Evolutionary conservation across 2,329 filamentous ascomycete species (phyloP).

Genomic region (Stemphylium vesicarium): DNA sequence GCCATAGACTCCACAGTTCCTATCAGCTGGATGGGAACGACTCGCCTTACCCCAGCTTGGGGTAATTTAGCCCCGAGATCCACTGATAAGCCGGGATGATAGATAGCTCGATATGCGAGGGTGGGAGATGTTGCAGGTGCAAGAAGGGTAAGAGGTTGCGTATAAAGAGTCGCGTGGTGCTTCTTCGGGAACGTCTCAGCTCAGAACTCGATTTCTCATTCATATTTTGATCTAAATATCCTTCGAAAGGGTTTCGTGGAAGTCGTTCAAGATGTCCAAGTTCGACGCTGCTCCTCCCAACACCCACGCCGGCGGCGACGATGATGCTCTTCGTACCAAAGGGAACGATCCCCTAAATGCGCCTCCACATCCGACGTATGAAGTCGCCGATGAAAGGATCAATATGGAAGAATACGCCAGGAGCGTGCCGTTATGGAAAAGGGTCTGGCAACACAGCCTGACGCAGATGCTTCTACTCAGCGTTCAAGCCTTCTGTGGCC

Average conservation of each 20-base stretch:
- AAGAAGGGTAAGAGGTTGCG: conserved; percentile 5
- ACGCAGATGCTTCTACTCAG: conserved; percentile 59
- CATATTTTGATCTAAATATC: neutral
- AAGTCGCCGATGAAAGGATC: conserved; percentile 38
- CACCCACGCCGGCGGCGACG: conserved; percentile 39
- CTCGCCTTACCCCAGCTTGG: conserved; percentile 29
- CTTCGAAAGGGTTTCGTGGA: neutral
- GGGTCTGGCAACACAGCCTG: conserved; percentile 55
- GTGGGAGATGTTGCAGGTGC: conserved; percentile 1
- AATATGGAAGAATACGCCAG: conserved; percentile 47
- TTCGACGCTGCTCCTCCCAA: conserved; percentile 43
- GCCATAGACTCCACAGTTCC: conserved; percentile 17
- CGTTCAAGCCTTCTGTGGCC: conserved; percentile 52
- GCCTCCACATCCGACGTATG: conserved; percentile 18
- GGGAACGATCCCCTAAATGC: conserved; percentile 32
- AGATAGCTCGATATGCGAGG: conserved; percentile 7
- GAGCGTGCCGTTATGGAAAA: conserved; percentile 52
- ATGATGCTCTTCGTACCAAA: conserved; percentile 39
- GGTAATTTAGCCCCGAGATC: conserved; percentile 23
- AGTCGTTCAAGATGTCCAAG: conserved; percentile 32
- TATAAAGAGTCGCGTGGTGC: conserved; percentile 24
- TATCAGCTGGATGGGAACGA: conserved; percentile 19
- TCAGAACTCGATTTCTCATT: conserved; percentile 4
- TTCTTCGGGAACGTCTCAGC: conserved; percentile 2
- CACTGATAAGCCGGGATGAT: conserved; percentile 27